Conservation (phyloP, 2,329 filamentous ascomycete species). For the Colletotrichum costaricense region DNA sequence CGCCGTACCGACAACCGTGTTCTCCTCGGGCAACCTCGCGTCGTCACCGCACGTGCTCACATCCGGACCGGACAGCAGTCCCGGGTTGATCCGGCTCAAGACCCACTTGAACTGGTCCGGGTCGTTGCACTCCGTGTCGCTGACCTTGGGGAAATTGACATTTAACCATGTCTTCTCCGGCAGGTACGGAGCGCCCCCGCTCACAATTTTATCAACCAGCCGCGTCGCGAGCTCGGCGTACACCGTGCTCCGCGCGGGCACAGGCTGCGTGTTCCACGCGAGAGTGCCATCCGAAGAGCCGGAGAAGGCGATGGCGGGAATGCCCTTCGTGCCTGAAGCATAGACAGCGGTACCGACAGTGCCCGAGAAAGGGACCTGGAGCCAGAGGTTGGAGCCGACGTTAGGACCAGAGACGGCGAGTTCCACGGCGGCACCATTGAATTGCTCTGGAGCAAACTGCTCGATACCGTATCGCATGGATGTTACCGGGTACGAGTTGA, state of each 20-base stretch:
- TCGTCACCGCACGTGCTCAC: slow-evolving; percentile 64
- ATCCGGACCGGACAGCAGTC: slow-evolving; percentile 65
- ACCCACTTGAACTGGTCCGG: slow-evolving; percentile 71
- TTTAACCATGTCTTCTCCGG: slow-evolving; percentile 67
- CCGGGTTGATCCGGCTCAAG: slow-evolving; percentile 69
- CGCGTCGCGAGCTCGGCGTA: slow-evolving; percentile 73
- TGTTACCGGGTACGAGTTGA: slow-evolving; percentile 77
- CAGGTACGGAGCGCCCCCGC: slow-evolving; percentile 70
- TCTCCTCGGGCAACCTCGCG: slow-evolving; percentile 68
- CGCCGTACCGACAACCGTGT: slow-evolving; percentile 56
- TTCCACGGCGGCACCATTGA: slow-evolving; percentile 64
- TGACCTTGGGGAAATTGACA: slow-evolving; percentile 68
- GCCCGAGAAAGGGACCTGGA: slow-evolving; percentile 69
- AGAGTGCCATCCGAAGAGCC: slow-evolving; percentile 62
- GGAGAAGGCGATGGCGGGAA: slow-evolving; percentile 77
- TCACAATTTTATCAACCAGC: slow-evolving; percentile 66
- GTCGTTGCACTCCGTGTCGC: slow-evolving; percentile 54
- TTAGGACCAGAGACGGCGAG: slow-evolving; percentile 76
- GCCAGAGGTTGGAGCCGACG: slow-evolving; percentile 66
- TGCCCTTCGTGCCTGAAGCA: slow-evolving; percentile 62
- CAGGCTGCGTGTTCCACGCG: slow-evolving; percentile 64
- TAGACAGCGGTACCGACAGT: slow-evolving; percentile 75
- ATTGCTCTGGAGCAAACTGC: slow-evolving; percentile 63
- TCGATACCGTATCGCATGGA: slow-evolving; percentile 72
- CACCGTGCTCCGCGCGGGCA: slow-evolving; percentile 64